A percentile compares a stretch with the other conserved stretches of the same genome.
These are phyloP conservation scores for Monilinia vaccinii-corymbosi DNA, from an alignment of 2,329 filamentous ascomycete species.

Conservation along the genomic window DNA sequence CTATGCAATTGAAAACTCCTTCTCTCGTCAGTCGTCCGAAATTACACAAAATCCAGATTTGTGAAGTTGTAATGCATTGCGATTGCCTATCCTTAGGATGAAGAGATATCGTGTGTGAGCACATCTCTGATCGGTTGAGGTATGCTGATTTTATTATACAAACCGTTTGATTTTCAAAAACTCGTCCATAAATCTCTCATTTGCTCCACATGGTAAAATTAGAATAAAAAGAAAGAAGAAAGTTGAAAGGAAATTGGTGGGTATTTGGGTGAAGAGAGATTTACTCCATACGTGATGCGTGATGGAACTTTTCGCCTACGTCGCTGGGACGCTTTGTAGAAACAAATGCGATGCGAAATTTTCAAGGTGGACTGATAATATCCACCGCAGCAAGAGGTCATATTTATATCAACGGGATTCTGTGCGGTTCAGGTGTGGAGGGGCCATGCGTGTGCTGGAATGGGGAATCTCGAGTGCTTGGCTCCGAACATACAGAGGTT, in stretches of 20 bases:
- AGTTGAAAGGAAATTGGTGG: neutral
- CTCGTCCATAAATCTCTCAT: neutral
- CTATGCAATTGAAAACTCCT: neutral
- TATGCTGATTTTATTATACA: conserved; percentile 5
- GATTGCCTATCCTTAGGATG: neutral
- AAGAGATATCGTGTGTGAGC: neutral
- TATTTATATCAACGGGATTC: neutral
- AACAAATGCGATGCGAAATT: neutral
- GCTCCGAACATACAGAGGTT: conserved; percentile 10
- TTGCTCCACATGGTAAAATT: neutral
- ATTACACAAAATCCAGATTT: neutral
- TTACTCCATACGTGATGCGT: neutral
- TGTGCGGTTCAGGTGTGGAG: conserved; percentile 4
- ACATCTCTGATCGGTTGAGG: neutral
- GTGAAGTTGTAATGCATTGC: neutral
- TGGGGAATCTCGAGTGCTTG: conserved; percentile 1
- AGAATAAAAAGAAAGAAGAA: neutral
- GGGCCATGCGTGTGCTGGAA: neutral
- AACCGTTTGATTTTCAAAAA: neutral
- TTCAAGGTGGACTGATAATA: neutral
- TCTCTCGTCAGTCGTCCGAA: neutral
- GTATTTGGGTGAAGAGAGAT: conserved; percentile 4
- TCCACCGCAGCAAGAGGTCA: neutral
- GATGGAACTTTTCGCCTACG: neutral
- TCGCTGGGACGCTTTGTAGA: neutral